Percentiles rank a stretch among this genome's conserved stretches.
Conservation (phyloP, 805 yeast species). For the Candida taoyuanica region DNA sequence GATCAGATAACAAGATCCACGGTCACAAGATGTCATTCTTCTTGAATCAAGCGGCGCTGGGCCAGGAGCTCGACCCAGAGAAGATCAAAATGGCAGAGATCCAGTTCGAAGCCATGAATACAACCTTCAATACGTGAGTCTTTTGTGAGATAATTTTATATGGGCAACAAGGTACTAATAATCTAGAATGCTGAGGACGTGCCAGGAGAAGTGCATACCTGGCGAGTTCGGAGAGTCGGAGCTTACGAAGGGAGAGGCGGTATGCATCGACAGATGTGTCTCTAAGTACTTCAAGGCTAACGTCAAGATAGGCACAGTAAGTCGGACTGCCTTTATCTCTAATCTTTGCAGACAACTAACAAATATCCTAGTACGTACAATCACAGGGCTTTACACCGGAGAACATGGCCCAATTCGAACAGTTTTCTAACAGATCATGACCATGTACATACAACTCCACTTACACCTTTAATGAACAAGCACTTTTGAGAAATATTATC, state of each 20-base stretch:
- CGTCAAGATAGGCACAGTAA: slow-evolving; percentile 48
- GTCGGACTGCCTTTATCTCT: no score
- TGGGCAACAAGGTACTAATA: not conserved
- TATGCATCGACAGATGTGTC: slow-evolving; percentile 85
- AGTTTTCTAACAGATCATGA: slow-evolving; percentile 7
- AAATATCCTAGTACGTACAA: slow-evolving; percentile 18
- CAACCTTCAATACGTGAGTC: slow-evolving; percentile 44
- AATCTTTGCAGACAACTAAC: no score
- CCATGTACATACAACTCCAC: not conserved
- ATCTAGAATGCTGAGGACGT: slow-evolving; percentile 51
- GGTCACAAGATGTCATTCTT: slow-evolving; percentile 54
- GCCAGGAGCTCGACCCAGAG: slow-evolving; percentile 53
- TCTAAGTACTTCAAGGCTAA: slow-evolving; percentile 76
- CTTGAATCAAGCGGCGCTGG: slow-evolving; percentile 39
- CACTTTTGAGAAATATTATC: no score
- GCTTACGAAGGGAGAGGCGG: slow-evolving; percentile 74
- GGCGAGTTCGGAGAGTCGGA: slow-evolving; percentile 83
- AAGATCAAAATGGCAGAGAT: slow-evolving; percentile 59
- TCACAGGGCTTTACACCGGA: slow-evolving; percentile 23
- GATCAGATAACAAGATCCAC: not conserved
- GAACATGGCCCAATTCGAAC: slow-evolving; percentile 19
- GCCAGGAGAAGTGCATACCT: slow-evolving; percentile 77
- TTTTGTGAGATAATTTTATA: not conserved
- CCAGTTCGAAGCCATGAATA: slow-evolving; percentile 61
- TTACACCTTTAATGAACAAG: not conserved